Evolutionary conservation across 108 stramenopile genomes (phyloP).

Genomic region (Pseudonitzschia multiseries): DNA sequence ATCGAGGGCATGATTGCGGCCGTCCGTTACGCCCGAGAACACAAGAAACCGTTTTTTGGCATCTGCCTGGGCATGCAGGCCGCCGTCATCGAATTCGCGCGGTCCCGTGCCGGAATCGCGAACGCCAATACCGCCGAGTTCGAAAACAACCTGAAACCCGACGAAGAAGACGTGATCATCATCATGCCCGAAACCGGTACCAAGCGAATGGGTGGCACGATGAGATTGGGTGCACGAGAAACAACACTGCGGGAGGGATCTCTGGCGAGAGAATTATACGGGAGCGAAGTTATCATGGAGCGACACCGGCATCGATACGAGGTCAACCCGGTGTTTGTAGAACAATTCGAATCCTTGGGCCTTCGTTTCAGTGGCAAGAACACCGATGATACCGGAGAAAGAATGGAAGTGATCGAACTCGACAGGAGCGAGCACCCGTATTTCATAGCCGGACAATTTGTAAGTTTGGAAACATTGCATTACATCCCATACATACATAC

Average conservation of each 20-base stretch:
- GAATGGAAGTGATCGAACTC: conserved; percentile 98
- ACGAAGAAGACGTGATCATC: conserved; percentile 78
- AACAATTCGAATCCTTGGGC: conserved; percentile 79
- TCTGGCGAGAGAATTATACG: conserved; percentile 41
- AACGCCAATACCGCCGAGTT: conserved; percentile 96
- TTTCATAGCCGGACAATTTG: conserved; percentile 95
- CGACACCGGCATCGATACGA: conserved; percentile 99
- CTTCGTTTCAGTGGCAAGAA: conserved; percentile 89
- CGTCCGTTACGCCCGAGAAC: conserved; percentile 82
- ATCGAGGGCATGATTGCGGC: conserved; percentile 88
- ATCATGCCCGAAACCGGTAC: conserved; percentile 99
- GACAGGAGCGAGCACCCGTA: conserved; percentile 84
- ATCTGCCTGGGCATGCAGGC: conserved; percentile 98
- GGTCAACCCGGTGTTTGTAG: conserved; percentile 94
- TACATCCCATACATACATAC: too few species aligned
- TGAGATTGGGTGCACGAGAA: conserved; percentile 93
- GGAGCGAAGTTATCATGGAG: conserved; percentile 65
- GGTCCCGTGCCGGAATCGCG: conserved; percentile 72
- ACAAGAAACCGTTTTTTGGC: conserved; percentile 85
- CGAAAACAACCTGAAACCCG: conserved; percentile 42
- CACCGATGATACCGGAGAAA: conserved; percentile 79
- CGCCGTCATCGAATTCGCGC: conserved; percentile 94
- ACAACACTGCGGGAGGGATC: conserved; percentile 74
- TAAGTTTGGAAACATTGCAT: conserved; percentile 10
- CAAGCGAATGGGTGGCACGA: conserved; percentile 97